Percentiles rank a stretch among this genome's conserved stretches.
phyloP scores from a whole-genome alignment of 805 yeast genomes.

The Metschnikowia gelsemii region DNA sequence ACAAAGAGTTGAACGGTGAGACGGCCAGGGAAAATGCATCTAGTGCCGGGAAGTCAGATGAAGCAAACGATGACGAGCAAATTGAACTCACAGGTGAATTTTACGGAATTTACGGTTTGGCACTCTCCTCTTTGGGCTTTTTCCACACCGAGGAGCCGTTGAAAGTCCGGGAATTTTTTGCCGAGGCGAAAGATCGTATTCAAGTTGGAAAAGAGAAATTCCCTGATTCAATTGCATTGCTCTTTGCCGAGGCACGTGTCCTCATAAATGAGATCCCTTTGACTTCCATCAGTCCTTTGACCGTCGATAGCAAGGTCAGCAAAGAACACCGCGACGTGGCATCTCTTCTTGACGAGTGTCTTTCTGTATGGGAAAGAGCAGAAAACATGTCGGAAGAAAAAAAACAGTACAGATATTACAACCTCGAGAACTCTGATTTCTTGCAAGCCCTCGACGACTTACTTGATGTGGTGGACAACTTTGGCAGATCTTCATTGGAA shows the following conservation, averaged over 20 bases:
- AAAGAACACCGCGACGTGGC: conserved; percentile 34
- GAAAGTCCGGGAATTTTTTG: conserved; percentile 56
- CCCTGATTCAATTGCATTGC: conserved; percentile 47
- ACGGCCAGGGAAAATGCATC: not conserved
- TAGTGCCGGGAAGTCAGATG: not conserved
- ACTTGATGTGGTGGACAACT: conserved; percentile 63
- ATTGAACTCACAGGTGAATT: conserved; percentile 48
- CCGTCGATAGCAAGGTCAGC: conserved; percentile 33
- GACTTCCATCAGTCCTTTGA: conserved; percentile 53
- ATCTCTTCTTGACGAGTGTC: conserved; percentile 45
- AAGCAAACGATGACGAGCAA: conserved; percentile 12
- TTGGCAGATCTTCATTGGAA: conserved; percentile 51
- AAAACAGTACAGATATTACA: conserved; percentile 32
- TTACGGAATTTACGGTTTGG: conserved; percentile 71
- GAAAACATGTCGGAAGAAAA: conserved; percentile 28
- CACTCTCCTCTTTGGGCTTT: conserved; percentile 62
- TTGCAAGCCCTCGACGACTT: conserved; percentile 64
- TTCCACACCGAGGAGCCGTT: conserved; percentile 48
- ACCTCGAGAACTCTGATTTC: conserved; percentile 47
- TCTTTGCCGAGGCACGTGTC: conserved; percentile 55
- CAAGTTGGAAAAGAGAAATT: conserved; percentile 54
- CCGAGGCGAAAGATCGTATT: conserved; percentile 70
- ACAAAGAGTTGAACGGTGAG: not conserved
- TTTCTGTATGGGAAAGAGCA: conserved; percentile 46
- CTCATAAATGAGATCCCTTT: conserved; percentile 58